Conservation (phyloP, 768 basidiomycete species). For the Clathrus columnatus region DNA sequence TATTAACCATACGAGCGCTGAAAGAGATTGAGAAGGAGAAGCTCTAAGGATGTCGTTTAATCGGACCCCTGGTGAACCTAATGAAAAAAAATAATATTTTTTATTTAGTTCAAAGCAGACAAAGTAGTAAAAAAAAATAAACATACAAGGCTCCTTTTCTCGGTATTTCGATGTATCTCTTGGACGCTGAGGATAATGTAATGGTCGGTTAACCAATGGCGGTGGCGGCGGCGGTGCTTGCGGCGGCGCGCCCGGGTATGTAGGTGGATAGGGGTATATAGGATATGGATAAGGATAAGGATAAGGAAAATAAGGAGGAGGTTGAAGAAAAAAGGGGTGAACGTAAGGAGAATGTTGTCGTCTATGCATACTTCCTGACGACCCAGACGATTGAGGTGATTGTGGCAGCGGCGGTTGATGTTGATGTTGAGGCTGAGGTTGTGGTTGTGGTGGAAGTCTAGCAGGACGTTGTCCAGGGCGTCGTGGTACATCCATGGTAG, state of each 20-base stretch:
- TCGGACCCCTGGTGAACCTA: background rate
- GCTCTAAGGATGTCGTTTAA: background rate
- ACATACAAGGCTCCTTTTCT: background rate
- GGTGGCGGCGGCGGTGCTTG: background rate
- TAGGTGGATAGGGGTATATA: background rate
- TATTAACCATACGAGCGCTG: background rate
- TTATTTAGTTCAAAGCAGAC: too few species aligned
- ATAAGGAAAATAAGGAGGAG: background rate
- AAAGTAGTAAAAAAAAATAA: too few species aligned
- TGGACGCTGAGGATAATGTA: background rate
- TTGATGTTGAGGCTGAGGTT: background rate
- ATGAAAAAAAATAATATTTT: too few species aligned
- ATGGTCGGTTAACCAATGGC: background rate
- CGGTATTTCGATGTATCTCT: background rate
- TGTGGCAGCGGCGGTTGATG: too few species aligned
- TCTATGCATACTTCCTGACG: background rate
- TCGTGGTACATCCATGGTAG: background rate
- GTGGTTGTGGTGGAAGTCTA: background rate
- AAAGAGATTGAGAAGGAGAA: background rate
- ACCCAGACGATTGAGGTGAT: background rate
- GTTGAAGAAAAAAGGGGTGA: background rate
- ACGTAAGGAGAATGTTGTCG: background rate
- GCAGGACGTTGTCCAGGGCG: background rate
- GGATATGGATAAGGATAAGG: background rate
- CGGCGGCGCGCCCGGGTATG: too few species aligned